These are phyloP conservation scores for Gautieria morchelliformis DNA, from an alignment of 768 basidiomycete genomes.

Conservation along the genomic window DNA sequence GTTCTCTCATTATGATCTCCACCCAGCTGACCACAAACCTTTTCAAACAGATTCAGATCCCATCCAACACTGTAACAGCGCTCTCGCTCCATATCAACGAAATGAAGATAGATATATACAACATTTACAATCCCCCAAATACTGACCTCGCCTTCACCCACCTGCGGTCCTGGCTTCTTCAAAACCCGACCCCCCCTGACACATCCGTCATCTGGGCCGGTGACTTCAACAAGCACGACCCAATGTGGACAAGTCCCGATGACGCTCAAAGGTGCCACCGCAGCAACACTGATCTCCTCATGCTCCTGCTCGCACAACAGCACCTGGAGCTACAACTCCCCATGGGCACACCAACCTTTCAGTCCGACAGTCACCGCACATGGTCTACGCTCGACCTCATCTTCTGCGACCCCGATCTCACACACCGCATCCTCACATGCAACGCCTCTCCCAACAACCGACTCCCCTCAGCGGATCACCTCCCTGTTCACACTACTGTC, in stretches of 20 bases:
- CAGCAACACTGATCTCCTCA: too few relatives aligned
- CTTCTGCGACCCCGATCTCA: not conserved
- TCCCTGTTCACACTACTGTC: not conserved
- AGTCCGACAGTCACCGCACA: too few relatives aligned
- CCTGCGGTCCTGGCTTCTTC: too few relatives aligned
- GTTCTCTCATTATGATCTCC: not conserved
- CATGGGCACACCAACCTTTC: not conserved
- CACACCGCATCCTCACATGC: not conserved
- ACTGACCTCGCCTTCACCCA: not conserved
- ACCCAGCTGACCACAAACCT: too few relatives aligned
- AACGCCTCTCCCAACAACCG: not conserved
- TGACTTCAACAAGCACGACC: not conserved
- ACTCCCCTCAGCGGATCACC: not conserved
- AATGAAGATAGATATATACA: too few relatives aligned
- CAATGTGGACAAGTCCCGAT: not conserved
- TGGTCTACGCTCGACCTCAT: too few relatives aligned
- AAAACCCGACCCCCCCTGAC: too few relatives aligned
- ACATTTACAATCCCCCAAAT: not conserved
- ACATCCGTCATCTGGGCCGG: too few relatives aligned
- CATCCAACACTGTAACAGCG: not conserved
- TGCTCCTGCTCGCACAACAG: too few relatives aligned
- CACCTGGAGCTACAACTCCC: not conserved
- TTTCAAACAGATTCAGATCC: too few relatives aligned
- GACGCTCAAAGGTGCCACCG: too few relatives aligned
- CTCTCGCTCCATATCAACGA: not conserved